phyloP scores from a whole-genome alignment of 352 stramenopile species.

The Globisporangium acanthophoron region DNA sequence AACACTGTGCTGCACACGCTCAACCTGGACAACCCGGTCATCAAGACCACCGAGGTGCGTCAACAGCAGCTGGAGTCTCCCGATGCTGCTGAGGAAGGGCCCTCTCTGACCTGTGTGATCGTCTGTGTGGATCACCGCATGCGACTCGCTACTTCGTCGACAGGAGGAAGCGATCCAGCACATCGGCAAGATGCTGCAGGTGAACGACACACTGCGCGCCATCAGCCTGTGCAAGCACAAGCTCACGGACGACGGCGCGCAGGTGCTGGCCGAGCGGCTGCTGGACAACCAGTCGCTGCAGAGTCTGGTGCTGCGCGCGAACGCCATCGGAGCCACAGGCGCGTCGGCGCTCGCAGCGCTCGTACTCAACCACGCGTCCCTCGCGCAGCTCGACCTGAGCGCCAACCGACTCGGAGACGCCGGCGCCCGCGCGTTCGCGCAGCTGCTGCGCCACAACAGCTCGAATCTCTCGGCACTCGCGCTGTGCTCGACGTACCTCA shows the following conservation, averaged over 20 bases:
- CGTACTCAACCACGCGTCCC: constrained; percentile 36
- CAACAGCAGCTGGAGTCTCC: too few species aligned
- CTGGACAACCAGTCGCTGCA: constrained; percentile 61
- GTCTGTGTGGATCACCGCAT: neutral
- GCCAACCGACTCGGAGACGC: constrained; percentile 62
- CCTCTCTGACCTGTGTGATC: too few species aligned
- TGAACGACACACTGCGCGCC: constrained; percentile 47
- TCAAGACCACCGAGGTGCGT: constrained; percentile 43
- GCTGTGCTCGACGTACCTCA: constrained; percentile 56
- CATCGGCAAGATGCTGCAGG: constrained; percentile 69
- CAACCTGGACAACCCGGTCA: constrained; percentile 58
- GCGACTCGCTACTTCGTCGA: neutral
- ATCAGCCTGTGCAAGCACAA: constrained; percentile 70
- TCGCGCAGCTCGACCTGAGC: constrained; percentile 54
- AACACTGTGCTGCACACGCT: constrained; percentile 36
- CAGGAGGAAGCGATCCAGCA: constrained; percentile 64
- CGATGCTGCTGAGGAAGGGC: too few species aligned
- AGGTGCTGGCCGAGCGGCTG: constrained; percentile 66
- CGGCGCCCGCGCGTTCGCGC: constrained; percentile 46
- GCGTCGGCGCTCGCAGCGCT: constrained; percentile 50
- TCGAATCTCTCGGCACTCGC: constrained; percentile 33
- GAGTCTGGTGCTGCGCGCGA: constrained; percentile 51
- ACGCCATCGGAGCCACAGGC: constrained; percentile 56
- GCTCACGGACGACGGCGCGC: constrained; percentile 58
- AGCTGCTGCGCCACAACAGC: constrained; percentile 39